A percentile compares a stretch with the other conserved stretches of the same genome.
phyloP scores from a whole-genome alignment of 169 alveolate genomes.

The Hepatocystis sp. region DNA sequence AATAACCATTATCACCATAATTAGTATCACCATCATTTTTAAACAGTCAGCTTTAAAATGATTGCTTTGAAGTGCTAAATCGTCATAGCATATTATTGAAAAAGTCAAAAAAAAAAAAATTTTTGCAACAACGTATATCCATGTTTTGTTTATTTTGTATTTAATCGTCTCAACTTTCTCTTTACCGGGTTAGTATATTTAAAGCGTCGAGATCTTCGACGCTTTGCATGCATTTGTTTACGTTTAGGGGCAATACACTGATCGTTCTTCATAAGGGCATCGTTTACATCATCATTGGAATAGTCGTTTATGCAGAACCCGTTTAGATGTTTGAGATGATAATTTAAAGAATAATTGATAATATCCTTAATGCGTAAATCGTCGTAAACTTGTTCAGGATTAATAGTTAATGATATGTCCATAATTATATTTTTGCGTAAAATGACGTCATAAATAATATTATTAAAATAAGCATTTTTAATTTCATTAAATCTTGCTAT shows the following conservation, averaged over 20 bases:
- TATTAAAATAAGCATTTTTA: conserved; percentile 80
- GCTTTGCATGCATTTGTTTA: not conserved
- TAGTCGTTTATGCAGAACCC: conserved; percentile 15
- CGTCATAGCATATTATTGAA: too few species aligned
- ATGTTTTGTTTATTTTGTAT: too few species aligned
- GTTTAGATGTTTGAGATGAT: not conserved
- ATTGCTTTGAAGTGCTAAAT: too few species aligned
- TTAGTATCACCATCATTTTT: too few species aligned
- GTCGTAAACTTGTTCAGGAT: conserved; percentile 2
- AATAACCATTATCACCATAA: too few species aligned
- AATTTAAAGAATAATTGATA: conserved; percentile 11
- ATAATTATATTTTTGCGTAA: conserved; percentile 30
- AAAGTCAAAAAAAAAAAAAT: too few species aligned
- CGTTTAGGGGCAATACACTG: too few species aligned
- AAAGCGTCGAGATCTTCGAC: too few species aligned
- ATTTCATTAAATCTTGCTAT: conserved; percentile 76
- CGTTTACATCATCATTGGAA: not conserved
- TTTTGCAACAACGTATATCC: too few species aligned
- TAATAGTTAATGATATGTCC: conserved; percentile 27
- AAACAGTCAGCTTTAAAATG: too few species aligned
- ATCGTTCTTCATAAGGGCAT: not conserved
- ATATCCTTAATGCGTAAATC: conserved; percentile 8
- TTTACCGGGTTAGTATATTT: too few species aligned
- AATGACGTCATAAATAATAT: conserved; percentile 80
- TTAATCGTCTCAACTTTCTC: too few species aligned